A percentile compares a stretch with the other conserved stretches of the same genome.
These are phyloP conservation scores for Fusarium praegraminearum DNA, from an alignment of 2,329 filamentous ascomycete genomes.

Conservation along the genomic window DNA sequence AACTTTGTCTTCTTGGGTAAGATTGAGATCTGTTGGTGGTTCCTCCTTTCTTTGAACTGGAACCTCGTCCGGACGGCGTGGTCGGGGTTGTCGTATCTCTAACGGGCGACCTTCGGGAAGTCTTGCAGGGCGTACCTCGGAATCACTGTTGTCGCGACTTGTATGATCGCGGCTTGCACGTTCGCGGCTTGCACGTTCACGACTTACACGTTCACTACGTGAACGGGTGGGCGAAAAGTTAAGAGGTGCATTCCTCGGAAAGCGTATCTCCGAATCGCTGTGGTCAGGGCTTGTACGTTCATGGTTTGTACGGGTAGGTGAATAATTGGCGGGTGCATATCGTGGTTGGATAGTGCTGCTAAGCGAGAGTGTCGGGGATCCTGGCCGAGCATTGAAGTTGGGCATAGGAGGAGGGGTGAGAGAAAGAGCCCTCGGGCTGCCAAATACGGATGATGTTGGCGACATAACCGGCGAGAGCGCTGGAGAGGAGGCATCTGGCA, in stretches of 20 bases:
- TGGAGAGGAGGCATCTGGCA: constrained; percentile 66
- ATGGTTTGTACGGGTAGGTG: constrained; percentile 47
- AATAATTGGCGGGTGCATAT: constrained; percentile 81
- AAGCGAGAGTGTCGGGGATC: constrained; percentile 74
- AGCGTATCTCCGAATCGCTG: constrained; percentile 59
- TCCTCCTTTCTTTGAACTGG: constrained; percentile 67
- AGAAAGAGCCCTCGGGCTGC: constrained; percentile 75
- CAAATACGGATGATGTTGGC: constrained; percentile 72
- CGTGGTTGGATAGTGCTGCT: constrained; percentile 79
- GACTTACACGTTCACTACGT: constrained; percentile 27
- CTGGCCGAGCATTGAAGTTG: constrained; percentile 64
- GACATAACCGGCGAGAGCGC: constrained; percentile 75
- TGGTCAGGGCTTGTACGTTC: constrained; percentile 24
- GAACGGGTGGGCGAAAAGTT: constrained; percentile 72
- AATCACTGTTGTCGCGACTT: constrained; percentile 39
- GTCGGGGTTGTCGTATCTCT: constrained; percentile 66
- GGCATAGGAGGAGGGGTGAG: constrained; percentile 76
- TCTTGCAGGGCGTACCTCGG: constrained; percentile 36
- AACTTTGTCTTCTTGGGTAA: constrained; percentile 87
- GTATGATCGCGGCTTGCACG: constrained; percentile 23
- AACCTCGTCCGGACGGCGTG: constrained; percentile 59
- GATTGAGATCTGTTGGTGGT: constrained; percentile 73
- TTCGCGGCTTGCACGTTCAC: constrained; percentile 25
- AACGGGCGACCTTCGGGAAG: constrained; percentile 52
- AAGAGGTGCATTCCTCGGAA: constrained; percentile 47